Evolutionary conservation across 129 eudicot genomes (phyloP).

Genomic region (Ambrosia trifida): DNA sequence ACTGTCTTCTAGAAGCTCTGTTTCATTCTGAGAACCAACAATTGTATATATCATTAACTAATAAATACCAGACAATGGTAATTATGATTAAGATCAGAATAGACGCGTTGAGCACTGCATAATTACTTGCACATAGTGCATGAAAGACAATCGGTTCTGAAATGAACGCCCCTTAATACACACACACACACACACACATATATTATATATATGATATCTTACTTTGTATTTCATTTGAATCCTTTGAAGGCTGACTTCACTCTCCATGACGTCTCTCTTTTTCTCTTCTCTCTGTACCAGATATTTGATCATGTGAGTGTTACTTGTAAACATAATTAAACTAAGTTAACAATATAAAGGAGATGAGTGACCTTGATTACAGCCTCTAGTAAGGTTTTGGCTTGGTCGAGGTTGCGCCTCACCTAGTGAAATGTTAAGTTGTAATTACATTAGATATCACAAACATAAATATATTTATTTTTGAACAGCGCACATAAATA

Average conservation of each 20-base stretch:
- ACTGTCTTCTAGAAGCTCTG: constrained; percentile 85
- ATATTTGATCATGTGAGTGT: constrained; percentile 8
- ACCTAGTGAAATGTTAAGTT: constrained; percentile 44
- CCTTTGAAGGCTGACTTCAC: constrained; percentile 79
- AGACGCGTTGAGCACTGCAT: too few relatives aligned
- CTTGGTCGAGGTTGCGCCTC: constrained; percentile 96
- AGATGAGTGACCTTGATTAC: constrained; percentile 57
- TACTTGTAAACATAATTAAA: background rate
- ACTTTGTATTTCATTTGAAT: constrained; percentile 85
- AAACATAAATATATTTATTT: background rate
- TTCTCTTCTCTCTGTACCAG: constrained; percentile 86
- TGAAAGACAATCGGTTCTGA: too few relatives aligned
- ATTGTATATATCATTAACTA: constrained; percentile 9
- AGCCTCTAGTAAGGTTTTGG: constrained; percentile 79
- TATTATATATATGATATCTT: constrained; percentile 18
- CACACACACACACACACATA: too few relatives aligned
- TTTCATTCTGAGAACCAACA: constrained; percentile 55
- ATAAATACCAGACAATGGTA: background rate
- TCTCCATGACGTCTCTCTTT: constrained; percentile 86
- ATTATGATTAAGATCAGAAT: background rate
- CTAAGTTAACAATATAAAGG: background rate
- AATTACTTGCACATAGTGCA: too few relatives aligned
- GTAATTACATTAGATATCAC: background rate
- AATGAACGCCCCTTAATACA: too few relatives aligned
- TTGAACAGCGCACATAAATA: too few relatives aligned